Base-by-base conservation (phyloP, 2,329 filamentous ascomycete genomes). In the Ophiostoma pallidulum region DNA sequence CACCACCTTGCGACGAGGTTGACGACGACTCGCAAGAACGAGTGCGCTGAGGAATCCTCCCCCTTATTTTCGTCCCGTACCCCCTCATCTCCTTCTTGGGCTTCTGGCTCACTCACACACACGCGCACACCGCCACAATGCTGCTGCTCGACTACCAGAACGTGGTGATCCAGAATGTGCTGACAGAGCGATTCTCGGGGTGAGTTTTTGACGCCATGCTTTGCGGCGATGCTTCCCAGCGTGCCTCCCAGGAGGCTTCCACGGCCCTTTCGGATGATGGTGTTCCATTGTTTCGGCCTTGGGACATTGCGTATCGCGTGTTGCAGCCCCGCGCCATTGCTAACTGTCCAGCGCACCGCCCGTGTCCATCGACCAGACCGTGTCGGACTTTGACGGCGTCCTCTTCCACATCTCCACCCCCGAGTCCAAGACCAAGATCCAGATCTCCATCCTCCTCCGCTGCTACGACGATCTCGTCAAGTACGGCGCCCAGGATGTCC, bases 111-210 rank as follows among this genome's bases (percentile, higher is more conserved):
- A n/a, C 9, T 32, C 16, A 10, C 32, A 32, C 7, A 24, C 16
- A 31, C 19, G 26, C 35, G 22, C 40, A 32, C 35, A 22, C 51
- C 31, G 56, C 58, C 66, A 80, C 63, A 54, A 84, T 84, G 92
- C 82, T 98, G 72, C 83, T 98, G 59, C 82, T 99, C 66, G 94
- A 98, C 71, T 98, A 98, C 62, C 92, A 98, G 67, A 99, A 98
- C 69, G 88, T 94, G 44, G 78, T 98, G 64, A 94, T 99, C 60
- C 89, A 97, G 73, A 91, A 90, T 60, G 81, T 98, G 57, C 79
- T 99, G 57, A 94, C 84, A 58, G 94, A 99, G 73, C 80, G 92
- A 61, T 94, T 98, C 72, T 86, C 84, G 47, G 86, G 86, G 86
- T 91, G 75, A 61, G 69, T n/a, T n/a, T n/a, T n/a, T n/a, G n/a